phyloP scores from a whole-genome alignment of 345 rosid species.

The Euphorbia tirucalli region DNA sequence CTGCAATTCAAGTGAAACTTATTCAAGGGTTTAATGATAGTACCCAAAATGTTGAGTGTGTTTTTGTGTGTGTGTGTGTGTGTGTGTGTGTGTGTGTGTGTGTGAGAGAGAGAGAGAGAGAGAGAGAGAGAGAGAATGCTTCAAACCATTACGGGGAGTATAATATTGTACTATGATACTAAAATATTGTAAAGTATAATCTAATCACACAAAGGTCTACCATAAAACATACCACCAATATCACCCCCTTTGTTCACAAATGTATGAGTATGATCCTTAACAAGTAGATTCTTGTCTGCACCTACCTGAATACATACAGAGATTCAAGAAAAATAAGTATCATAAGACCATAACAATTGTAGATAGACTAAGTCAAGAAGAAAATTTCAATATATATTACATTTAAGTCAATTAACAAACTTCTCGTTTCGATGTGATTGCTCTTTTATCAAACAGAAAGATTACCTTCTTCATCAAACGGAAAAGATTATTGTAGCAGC shows the following conservation, averaged over 20 bases:
- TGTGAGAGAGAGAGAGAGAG: not conserved
- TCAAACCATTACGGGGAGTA: too few species aligned
- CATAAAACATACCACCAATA: constrained; percentile 63
- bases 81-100: too few species aligned
- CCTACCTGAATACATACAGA: constrained; percentile 59
- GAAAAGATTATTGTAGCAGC: constrained; percentile 96
- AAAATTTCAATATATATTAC: constrained; percentile 6
- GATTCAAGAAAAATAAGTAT: constrained; percentile 19
- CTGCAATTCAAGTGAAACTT: constrained; percentile 44
- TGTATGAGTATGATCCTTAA: constrained; percentile 96
- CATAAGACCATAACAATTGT: constrained; percentile 13
- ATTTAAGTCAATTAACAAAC: too few species aligned
- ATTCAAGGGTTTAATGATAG: constrained; percentile 2
- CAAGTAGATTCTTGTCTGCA: constrained; percentile 82
- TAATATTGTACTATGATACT: not conserved
- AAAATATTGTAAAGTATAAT: not conserved
- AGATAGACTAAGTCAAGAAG: not conserved
- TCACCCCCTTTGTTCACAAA: constrained; percentile 87
- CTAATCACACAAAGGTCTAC: constrained; percentile 12
- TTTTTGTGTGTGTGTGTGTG: too few species aligned
- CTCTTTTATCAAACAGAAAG: too few species aligned
- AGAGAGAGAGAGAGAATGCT: not conserved
- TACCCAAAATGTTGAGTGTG: not conserved
- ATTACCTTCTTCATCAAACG: constrained; percentile 95
- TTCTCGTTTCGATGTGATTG: too few species aligned